Evolutionary conservation across 768 basidiomycete species (phyloP).

Genomic region (Xanthoconium purpureum): DNA sequence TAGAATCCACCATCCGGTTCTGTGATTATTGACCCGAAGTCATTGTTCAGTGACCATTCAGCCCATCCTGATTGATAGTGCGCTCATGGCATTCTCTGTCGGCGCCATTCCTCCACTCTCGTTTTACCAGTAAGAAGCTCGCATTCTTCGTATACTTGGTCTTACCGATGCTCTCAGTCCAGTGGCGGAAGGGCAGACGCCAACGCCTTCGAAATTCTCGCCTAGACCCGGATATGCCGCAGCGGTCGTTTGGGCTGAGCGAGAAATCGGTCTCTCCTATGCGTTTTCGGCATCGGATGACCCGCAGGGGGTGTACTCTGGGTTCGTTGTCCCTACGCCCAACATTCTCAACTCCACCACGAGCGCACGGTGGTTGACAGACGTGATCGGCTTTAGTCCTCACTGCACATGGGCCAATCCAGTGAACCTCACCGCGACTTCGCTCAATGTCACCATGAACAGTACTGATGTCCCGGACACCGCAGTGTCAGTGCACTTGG

Average conservation of each 20-base stretch:
- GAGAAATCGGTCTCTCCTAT: constrained; percentile 11
- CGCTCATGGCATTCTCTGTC: constrained; percentile 12
- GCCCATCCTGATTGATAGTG: constrained; percentile 11
- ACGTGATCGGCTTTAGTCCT: constrained; percentile 20
- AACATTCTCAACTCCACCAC: constrained; percentile 7
- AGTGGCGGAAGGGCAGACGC: background rate
- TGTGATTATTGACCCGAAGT: background rate
- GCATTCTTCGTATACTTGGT: background rate
- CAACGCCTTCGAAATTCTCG: background rate
- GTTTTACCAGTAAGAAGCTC: background rate
- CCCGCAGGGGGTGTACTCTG: constrained; percentile 9
- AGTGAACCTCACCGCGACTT: constrained; percentile 12
- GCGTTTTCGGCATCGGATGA: constrained; percentile 11
- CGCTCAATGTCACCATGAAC: constrained; percentile 18
- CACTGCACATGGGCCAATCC: constrained; percentile 23
- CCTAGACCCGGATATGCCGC: constrained; percentile 11
- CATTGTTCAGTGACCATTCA: constrained; percentile 9
- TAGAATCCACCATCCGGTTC: background rate
- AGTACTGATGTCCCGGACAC: background rate
- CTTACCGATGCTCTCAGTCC: constrained; percentile 7
- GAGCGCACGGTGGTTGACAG: constrained; percentile 24
- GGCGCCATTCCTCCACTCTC: constrained; percentile 14
- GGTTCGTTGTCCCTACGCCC: constrained; percentile 10
- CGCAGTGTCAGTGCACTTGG: constrained; percentile 7
- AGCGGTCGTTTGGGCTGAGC: constrained; percentile 16